Base-by-base conservation (phyloP, 2,329 filamentous ascomycete genomes). In the Cercospora nicotianae region DNA sequence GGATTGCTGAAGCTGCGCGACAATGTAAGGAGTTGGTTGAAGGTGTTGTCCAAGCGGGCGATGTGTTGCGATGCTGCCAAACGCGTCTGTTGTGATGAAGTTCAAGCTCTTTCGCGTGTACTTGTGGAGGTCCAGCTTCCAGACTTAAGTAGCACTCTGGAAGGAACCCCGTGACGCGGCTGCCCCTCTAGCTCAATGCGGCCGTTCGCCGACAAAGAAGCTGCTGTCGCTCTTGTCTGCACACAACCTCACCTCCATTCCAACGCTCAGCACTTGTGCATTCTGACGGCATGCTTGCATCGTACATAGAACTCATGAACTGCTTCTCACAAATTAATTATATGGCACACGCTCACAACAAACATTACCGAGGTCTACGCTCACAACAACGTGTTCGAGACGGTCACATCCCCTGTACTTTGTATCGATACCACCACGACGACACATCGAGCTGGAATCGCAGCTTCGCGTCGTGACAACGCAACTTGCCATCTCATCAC, bases 11-110 rank as follows among this genome's bases (percentile, higher is more conserved):
- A 64, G 55, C 55, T 59, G 55, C 16, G 55, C 55, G 31, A 59
- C 28, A 30, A 59, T 59, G 30, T 1, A 36, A 59, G 28, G 12
- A 23, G 55, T 18, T n/a, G 55, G 8, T 6, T 36, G 30, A 33
- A 10, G 55, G 55, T 33, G 31, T 36, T 12, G 28, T 59, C 28
- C 28, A 36, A 33, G 30, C 20, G 55, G 16, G 31, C 6, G 8
- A 31, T 16, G 28, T n/a, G 30, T 33, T 36, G 55, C 55, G 28
- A 31, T 16, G 10, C 8, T 12, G 55, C n/a, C 28, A 33, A 59
- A 33, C 55, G 55, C 55, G 55, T 36, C n/a, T 36, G 55, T 36
- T 12, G 55, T 59, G 55, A 59, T 59, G 55, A 20, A 23, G 55
- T 59, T 13, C n/a, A 3, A 28, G 48, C 31, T 59, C 55, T 33